Conservation (phyloP, 805 yeast genomes). For the Kodamaea kakaduensis region DNA sequence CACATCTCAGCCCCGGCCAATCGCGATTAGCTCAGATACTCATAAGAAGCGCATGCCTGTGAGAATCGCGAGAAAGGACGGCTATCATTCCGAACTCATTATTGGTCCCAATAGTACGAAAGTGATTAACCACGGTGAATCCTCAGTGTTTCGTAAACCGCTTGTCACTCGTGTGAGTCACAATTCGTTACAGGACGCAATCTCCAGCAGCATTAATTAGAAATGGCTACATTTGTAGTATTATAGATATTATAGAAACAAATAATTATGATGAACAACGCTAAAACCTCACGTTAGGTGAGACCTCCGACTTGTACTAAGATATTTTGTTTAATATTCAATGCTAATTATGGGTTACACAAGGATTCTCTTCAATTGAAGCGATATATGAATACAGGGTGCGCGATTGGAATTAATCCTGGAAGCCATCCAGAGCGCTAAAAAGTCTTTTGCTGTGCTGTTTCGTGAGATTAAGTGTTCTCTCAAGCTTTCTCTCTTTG, state of each 20-base stretch:
- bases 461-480: constrained; percentile 19
- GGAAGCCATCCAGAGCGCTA: constrained; percentile 15
- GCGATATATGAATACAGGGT: too few species aligned
- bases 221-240: neutral
- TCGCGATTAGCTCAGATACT: constrained; percentile 25
- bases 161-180: constrained; percentile 41
- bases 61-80: constrained; percentile 22
- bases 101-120: constrained; percentile 41
- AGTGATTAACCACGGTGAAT: constrained; percentile 42
- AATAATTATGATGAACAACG: too few species aligned
- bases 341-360: too few species aligned
- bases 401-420: neutral
- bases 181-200: constrained; percentile 46
- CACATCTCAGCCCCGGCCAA: constrained; percentile 15
- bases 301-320: too few species aligned
- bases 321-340: too few species aligned
- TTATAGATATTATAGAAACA: neutral
- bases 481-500: constrained; percentile 26
- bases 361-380: too few species aligned
- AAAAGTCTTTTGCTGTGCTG: constrained; percentile 18
- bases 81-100: constrained; percentile 38
- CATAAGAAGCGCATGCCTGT: constrained; percentile 32
- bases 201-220: constrained; percentile 16
- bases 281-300: too few species aligned
- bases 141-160: constrained; percentile 33